These are phyloP conservation scores for Teratosphaeria destructans DNA, from an alignment of 2,329 filamentous ascomycete species.

Conservation along the genomic window DNA sequence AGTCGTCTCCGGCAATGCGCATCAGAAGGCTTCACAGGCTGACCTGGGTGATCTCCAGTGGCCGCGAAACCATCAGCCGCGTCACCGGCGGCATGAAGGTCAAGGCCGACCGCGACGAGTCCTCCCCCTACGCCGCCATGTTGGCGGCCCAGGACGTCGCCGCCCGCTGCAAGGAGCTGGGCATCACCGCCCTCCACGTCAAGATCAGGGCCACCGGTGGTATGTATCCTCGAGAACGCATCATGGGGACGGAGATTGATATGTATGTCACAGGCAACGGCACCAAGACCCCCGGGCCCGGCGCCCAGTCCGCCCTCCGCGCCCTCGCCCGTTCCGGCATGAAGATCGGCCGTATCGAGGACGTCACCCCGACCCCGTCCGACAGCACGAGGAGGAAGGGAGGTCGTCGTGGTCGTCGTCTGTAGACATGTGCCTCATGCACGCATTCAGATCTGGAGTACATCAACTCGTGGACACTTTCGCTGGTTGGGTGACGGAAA, in stretches of 20 bases:
- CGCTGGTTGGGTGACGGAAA: constrained; percentile 1
- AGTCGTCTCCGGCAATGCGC: background rate
- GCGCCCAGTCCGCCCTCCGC: constrained; percentile 97
- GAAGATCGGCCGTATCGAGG: constrained; percentile 99
- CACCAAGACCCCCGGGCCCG: constrained; percentile 98
- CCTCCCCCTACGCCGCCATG: constrained; percentile 99
- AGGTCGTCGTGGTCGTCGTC: constrained; percentile 99
- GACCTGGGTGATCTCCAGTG: constrained; percentile 67
- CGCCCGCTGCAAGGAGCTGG: constrained; percentile 74
- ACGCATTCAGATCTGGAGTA: background rate
- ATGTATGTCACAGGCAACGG: constrained; percentile 62
- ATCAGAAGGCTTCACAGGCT: constrained; percentile 38
- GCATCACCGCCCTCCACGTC: constrained; percentile 96
- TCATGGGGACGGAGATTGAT: background rate
- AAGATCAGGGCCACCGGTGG: constrained; percentile 99
- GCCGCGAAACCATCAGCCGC: constrained; percentile 99
- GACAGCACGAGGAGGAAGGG: constrained; percentile 99
- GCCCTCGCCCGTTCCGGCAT: constrained; percentile 98
- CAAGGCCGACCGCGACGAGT: constrained; percentile 99
- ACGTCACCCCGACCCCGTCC: constrained; percentile 97
- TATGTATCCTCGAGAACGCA: constrained; percentile 36
- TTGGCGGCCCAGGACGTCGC: constrained; percentile 94
- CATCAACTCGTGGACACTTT: background rate
- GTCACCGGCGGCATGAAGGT: constrained; percentile 99
- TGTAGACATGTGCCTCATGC: constrained; percentile 42